Base-by-base conservation (phyloP, 2,329 filamentous ascomycete genomes). In the Cyphellophora attinorum region DNA sequence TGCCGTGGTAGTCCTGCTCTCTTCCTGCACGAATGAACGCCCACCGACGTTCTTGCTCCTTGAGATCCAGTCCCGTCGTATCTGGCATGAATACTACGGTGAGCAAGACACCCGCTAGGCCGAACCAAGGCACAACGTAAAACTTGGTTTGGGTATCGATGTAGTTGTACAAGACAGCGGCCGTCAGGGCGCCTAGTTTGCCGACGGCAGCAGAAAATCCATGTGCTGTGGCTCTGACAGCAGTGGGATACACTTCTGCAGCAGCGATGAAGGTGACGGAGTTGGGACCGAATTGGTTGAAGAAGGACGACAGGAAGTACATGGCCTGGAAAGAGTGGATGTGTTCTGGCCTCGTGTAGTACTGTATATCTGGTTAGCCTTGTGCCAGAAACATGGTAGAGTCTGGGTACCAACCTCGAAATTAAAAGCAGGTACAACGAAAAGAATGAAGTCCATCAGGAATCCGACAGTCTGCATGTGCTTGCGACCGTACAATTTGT, bases 221-320 rank as follows among this genome's bases (percentile, higher is more conserved):
- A 68, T 96, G 89, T 33, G 89, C 89, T 12, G 85, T 86, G 47
- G 89, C 89, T 51, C 89, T 86, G 49, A 96, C 79, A 6, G 88
- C 84, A 0, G 88, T 94, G 6, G 89, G 89, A 71, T 85, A 96
- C n/a, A 94, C 85, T 59, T 96, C 89, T 28, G 85, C 89, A 28
- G 89, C 89, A 21, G 93, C 84, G 48, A 96, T 75, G 81, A 96
- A 96, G 43, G 88, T 94, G 52, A 95, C 86, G 30, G 78, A 81
- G 72, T 96, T 96, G 61, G 89, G 89, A 10, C 89, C 89, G 54
- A 96, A 96, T 59, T 96, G 89, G 72, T 95, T 95, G 79, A 96
- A 96, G 70, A 96, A 96, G 15, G 85, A 93, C 5, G 85, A 93
- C 49, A 96, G 60, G 66, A 94, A 95, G 72, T 95, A 50, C 85